Conservation (phyloP, 2,329 filamentous ascomycete species). For the Claviceps maximensis region DNA sequence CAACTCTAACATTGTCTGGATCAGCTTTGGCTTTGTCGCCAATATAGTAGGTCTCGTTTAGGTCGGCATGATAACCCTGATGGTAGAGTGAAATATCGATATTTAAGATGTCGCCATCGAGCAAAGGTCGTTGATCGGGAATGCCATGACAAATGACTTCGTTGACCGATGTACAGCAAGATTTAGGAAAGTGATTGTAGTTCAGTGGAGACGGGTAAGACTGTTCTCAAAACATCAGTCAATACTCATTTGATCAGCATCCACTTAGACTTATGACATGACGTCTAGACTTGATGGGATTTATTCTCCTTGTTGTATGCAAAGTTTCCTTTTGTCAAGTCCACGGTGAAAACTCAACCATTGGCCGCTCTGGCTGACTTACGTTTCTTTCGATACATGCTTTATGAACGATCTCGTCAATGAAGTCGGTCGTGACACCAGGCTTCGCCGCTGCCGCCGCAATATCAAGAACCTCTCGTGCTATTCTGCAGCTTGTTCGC, state of each 20-base stretch:
- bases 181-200: constrained; percentile 95
- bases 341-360: background rate
- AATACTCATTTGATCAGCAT: background rate
- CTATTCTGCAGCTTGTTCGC: constrained; percentile 80
- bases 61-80: constrained; percentile 85
- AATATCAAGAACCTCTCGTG: constrained; percentile 84
- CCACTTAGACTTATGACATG: background rate
- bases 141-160: constrained; percentile 99
- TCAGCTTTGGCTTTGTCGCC: constrained; percentile 76
- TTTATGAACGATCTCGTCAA: constrained; percentile 90
- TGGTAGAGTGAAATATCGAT: constrained; percentile 94
- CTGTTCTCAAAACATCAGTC: constrained; percentile 32
- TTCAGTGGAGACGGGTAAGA: constrained; percentile 91
- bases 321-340: background rate
- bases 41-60: constrained; percentile 98
- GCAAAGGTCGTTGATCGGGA: constrained; percentile 72
- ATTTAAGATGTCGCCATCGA: constrained; percentile 94
- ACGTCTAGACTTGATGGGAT: background rate
- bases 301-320: background rate
- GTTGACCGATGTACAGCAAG: constrained; percentile 90
- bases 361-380: constrained; percentile 21
- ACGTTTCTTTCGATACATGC: constrained; percentile 88
- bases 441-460: constrained; percentile 72
- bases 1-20: constrained; percentile 76
- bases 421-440: constrained; percentile 91